Evolutionary conservation across 2,329 filamentous ascomycete genomes (phyloP).

Genomic region (Anthostomella pinea): DNA sequence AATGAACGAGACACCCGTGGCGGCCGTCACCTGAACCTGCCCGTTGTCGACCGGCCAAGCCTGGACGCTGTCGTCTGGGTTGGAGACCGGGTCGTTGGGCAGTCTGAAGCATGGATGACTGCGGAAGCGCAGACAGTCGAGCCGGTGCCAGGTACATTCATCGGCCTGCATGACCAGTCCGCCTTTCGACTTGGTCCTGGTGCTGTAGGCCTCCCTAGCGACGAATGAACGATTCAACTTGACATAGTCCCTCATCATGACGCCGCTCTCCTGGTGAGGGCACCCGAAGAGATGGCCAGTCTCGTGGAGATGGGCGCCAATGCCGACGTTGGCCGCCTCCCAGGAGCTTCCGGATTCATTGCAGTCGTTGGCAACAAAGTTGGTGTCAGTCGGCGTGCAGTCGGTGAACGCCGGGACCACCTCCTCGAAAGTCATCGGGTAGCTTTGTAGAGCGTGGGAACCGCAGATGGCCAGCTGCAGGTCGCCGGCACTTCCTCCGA

Average conservation of each 20-base stretch:
- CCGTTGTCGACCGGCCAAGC: constrained; percentile 81
- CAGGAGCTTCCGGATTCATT: constrained; percentile 86
- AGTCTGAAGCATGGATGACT: constrained; percentile 87
- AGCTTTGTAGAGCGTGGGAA: constrained; percentile 87
- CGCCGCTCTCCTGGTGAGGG: constrained; percentile 82
- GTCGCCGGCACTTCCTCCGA: constrained; percentile 72
- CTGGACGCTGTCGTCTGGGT: constrained; percentile 73
- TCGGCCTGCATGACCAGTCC: constrained; percentile 71
- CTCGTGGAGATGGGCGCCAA: constrained; percentile 90
- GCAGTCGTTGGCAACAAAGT: constrained; percentile 78
- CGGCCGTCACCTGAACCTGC: constrained; percentile 72
- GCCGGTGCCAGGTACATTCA: constrained; percentile 87
- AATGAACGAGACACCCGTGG: constrained; percentile 79
- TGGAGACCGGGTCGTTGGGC: constrained; percentile 66
- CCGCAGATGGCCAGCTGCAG: constrained; percentile 86
- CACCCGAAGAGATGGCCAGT: constrained; percentile 88
- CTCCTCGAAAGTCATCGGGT: constrained; percentile 85
- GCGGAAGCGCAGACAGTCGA: constrained; percentile 85
- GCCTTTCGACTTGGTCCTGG: constrained; percentile 79
- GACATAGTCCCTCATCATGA: constrained; percentile 90
- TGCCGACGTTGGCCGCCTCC: constrained; percentile 93
- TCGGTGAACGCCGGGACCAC: constrained; percentile 86
- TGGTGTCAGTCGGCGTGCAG: constrained; percentile 83
- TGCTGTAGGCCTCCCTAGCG: constrained; percentile 79
- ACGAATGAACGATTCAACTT: constrained; percentile 81